Conservation (phyloP, 805 yeast species). For the Teunomyces funiuensis region DNA sequence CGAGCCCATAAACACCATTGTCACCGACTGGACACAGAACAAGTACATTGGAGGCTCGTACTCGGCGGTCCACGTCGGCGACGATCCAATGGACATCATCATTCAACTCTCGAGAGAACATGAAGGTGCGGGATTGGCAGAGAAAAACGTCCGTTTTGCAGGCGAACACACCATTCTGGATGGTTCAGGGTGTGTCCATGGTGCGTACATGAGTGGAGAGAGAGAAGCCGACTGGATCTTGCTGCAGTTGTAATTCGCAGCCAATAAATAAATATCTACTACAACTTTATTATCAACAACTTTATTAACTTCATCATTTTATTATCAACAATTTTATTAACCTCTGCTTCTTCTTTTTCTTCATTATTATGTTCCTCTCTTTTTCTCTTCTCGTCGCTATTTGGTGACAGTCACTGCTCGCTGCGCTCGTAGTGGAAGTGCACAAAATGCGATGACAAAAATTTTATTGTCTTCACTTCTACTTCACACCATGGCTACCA, state of each 20-base stretch:
- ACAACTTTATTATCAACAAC: background rate
- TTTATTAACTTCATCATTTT: background rate
- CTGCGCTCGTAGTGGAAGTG: too few species aligned
- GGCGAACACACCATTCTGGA: slow-evolving; percentile 88
- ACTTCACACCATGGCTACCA: slow-evolving; percentile 31
- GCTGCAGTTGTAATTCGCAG: slow-evolving; percentile 4
- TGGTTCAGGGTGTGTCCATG: slow-evolving; percentile 91
- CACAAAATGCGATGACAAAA: too few species aligned
- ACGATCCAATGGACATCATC: slow-evolving; percentile 65
- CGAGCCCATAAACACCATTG: slow-evolving; percentile 37
- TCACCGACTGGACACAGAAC: slow-evolving; percentile 76
- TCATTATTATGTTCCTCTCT: background rate
- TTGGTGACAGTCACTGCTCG: too few species aligned
- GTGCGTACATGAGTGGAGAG: slow-evolving; percentile 78
- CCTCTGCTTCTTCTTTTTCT: background rate
- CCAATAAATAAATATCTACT: background rate
- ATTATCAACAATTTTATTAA: background rate
- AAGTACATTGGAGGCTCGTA: slow-evolving; percentile 82
- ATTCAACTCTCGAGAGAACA: slow-evolving; percentile 54
- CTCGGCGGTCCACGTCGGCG: slow-evolving; percentile 65
- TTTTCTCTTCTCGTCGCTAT: background rate
- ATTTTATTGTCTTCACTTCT: too few species aligned
- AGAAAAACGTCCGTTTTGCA: slow-evolving; percentile 67
- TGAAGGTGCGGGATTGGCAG: slow-evolving; percentile 43
- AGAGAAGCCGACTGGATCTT: slow-evolving; percentile 50